These are phyloP conservation scores for Hsuehochloa calcarea DNA, from an alignment of 176 grass and related monocot genomes.

Conservation along the genomic window DNA sequence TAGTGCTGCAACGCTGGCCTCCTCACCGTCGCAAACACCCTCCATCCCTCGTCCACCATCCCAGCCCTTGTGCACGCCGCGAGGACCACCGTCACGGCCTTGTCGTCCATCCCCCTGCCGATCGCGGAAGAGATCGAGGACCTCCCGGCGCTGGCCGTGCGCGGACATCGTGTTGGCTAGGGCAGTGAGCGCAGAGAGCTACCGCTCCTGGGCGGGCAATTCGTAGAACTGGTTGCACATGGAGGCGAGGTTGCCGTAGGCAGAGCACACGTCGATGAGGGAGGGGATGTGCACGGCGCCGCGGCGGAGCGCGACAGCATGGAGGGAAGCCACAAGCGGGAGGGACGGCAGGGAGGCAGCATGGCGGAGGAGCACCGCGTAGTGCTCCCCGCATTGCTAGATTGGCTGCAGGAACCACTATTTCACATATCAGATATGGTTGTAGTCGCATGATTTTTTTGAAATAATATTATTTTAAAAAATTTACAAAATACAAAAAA, in stretches of 20 bases:
- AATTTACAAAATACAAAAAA: too few species aligned
- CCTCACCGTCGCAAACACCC: slow-evolving; percentile 41
- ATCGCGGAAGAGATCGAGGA: slow-evolving; percentile 10
- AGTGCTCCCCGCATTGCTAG: slow-evolving; percentile 27
- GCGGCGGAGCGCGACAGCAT: background rate
- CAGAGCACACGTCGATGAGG: slow-evolving; percentile 3
- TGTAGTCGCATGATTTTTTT: too few species aligned
- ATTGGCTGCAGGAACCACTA: background rate
- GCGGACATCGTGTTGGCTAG: slow-evolving; percentile 39
- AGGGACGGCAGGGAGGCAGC: slow-evolving; percentile 38
- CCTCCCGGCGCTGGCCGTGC: slow-evolving; percentile 44
- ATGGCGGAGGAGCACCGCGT: slow-evolving; percentile 25
- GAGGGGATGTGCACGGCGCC: slow-evolving; percentile 25
- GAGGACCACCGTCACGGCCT: slow-evolving; percentile 48
- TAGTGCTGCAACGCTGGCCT: slow-evolving; percentile 57
- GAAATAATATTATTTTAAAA: too few species aligned
- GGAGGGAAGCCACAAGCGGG: slow-evolving; percentile 25
- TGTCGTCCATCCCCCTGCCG: slow-evolving; percentile 20
- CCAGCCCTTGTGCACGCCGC: slow-evolving; percentile 50
- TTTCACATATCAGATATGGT: too few species aligned
- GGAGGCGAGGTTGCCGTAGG: slow-evolving; percentile 29
- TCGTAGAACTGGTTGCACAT: slow-evolving; percentile 30
- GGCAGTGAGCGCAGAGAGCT: slow-evolving; percentile 44
- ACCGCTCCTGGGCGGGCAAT: background rate
- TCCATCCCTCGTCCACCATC: slow-evolving; percentile 37